Base-by-base conservation (phyloP, 495 filamentous ascomycete genomes). In the Aspergillus indologenus region DNA sequence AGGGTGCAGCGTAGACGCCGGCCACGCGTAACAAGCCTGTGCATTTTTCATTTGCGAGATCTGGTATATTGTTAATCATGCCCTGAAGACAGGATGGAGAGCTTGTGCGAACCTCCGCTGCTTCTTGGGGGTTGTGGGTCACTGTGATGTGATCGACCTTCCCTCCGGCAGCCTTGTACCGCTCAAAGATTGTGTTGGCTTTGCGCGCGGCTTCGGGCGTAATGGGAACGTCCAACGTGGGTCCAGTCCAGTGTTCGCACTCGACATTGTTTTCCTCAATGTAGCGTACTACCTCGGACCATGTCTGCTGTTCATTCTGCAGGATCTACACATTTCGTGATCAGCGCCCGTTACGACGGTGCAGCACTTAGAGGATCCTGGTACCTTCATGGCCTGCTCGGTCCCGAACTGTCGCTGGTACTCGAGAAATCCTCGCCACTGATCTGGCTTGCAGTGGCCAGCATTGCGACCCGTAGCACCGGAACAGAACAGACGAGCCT, bases 381-480 rank as follows among this genome's bases (percentile, higher is more conserved):
- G 4, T 29, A 29, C 26, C 26, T 29, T 29, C 26, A 29, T 3
- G 29, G 54, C 54, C 54, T 56, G 54, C 24, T 56, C 54, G 21
- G 54, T 44, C 8, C 54, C 54, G 19, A 56, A 56, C 2, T 9
- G 14, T 19, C 47, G 29, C 22, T 56, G 40, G 11, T 56, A 56
- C 21, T 45, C 43, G 5, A 26, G 45, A 26, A 56, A 56, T 18
- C 54, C 54, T 43, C 54, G 54, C 54, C 54, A 56, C 44, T 56
- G 54, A 19, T 56, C 54, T 9, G 54, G 54, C 18, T 56, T 56
- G n/a, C 54, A 56, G 54, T 56, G 54, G 22, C 54, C 54, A 3
- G 54, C 54, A 46, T 56, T 56, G 4, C 54, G 54, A 5, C 54
- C 54, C 5, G 54, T 56, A n/a, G 54, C 54, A n/a, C 54, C 54